Percentiles rank a stretch among this genome's conserved stretches.
Evolutionary conservation across 1,284 basidiomycete species (phyloP).

Genomic region (Vanrija sp.): DNA sequence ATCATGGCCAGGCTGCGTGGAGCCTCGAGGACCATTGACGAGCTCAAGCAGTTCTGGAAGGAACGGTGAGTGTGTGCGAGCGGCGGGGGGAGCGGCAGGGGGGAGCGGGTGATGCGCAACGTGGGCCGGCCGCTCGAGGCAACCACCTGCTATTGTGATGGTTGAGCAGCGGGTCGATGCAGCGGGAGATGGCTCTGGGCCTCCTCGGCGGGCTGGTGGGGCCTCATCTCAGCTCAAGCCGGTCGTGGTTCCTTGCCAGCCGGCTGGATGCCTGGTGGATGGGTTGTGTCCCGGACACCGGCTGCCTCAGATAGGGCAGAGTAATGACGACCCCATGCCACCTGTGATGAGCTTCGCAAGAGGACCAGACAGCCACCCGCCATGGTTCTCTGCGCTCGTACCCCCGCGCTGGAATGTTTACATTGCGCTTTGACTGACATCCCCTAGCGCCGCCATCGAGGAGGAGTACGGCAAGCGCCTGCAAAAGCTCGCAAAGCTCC

Average conservation of each 20-base stretch:
- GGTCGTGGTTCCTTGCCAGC: too few relatives aligned
- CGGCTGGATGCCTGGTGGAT: too few relatives aligned
- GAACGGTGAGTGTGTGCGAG: slow-evolving; percentile 61
- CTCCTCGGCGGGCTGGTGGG: too few relatives aligned
- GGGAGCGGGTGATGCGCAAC: not conserved
- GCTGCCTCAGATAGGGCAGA: too few relatives aligned
- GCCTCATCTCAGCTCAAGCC: too few relatives aligned
- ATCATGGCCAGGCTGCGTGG: slow-evolving; percentile 82
- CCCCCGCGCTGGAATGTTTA: not conserved
- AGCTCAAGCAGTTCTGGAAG: slow-evolving; percentile 80
- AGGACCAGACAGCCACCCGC: not conserved
- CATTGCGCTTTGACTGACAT: not conserved
- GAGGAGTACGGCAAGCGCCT: slow-evolving; percentile 92
- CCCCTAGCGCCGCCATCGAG: slow-evolving; percentile 58
- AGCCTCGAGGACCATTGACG: slow-evolving; percentile 80
- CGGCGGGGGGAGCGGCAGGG: slow-evolving; percentile 10
- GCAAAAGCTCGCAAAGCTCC: slow-evolving; percentile 70
- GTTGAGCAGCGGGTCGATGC: not conserved
- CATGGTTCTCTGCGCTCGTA: not conserved
- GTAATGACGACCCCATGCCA: too few relatives aligned
- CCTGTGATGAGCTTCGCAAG: not conserved
- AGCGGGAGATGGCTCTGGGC: too few relatives aligned
- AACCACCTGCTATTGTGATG: not conserved
- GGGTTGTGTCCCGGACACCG: too few relatives aligned
- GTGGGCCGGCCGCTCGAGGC: not conserved